Evolutionary conservation across 2,329 filamentous ascomycete species (phyloP).

Genomic region (Hymenoscyphus repandus): DNA sequence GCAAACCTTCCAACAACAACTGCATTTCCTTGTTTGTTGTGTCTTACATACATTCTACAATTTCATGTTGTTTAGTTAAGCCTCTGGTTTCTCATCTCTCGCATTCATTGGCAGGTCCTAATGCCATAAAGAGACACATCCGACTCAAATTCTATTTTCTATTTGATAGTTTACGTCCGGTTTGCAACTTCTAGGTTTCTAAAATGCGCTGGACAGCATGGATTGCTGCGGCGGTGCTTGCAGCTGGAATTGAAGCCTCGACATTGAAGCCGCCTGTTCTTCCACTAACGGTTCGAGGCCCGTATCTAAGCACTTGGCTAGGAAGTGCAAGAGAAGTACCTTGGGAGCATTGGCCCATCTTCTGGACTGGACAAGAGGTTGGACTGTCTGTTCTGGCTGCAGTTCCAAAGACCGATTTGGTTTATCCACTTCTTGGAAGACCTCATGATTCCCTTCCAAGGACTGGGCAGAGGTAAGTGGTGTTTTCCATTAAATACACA

Average conservation of each 20-base stretch:
- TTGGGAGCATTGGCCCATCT: conserved; percentile 83
- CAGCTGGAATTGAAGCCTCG: conserved; percentile 39
- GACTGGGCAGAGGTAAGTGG: conserved; percentile 32
- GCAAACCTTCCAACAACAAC: too few species aligned
- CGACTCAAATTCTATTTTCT: neutral
- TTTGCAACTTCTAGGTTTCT: neutral
- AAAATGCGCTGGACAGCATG: conserved; percentile 29
- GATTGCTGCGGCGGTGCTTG: conserved; percentile 25
- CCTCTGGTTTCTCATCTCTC: neutral
- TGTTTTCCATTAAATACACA: too few species aligned
- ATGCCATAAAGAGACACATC: neutral
- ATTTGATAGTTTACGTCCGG: neutral
- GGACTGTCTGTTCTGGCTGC: conserved; percentile 60
- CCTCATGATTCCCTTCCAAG: conserved; percentile 55
- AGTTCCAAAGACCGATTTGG: conserved; percentile 51
- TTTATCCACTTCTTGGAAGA: conserved; percentile 61
- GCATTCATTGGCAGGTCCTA: neutral
- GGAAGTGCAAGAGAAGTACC: conserved; percentile 64
- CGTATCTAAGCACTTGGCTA: conserved; percentile 58
- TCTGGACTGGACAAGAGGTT: conserved; percentile 67
- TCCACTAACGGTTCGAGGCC: conserved; percentile 53
- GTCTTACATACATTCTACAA: neutral
- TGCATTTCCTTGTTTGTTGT: conserved; percentile 2
- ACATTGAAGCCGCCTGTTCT: conserved; percentile 51
- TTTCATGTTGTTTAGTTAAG: neutral